Base-by-base conservation (phyloP, 1,284 basidiomycete genomes). In the Stygiomarasmius scandens region DNA sequence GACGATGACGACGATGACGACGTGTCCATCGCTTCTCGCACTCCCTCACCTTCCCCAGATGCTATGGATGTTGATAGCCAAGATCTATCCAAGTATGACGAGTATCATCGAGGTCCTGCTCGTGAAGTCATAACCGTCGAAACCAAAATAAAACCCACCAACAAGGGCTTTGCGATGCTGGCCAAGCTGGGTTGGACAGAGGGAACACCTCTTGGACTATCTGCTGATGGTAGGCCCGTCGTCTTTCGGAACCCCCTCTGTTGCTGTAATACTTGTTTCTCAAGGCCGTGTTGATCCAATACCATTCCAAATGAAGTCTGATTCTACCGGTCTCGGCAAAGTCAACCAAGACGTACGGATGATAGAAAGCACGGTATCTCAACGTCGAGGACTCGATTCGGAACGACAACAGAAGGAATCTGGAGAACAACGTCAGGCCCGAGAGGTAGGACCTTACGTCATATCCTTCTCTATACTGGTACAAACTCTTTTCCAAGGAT, bases 291-390 rank as follows among this genome's bases (percentile, higher is more conserved):
- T 89, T 52, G 90, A 93, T 49, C 91, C 91, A 1, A 77, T 93
- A 29, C 90, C 91, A 4, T 93, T 93, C 68, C 78, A 86, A 57
- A 76, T 91, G 63, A 92, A 93, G 70, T 79, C 79, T 36, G 91
- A 93, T 66, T 75, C 82, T 47, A 89, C 87, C 23, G 91, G 91
- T 9, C 77, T 93, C 10, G 91, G 91, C 19, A 93, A 92, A 67
- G 78, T 78, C 3, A 86, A 70, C 56, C 89, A 91, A 67, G 91
- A 93, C 68, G 81, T 87, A 48, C 82, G 83, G 43, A 88, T 92
- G 84, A 89, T 92, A 55, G 90, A 92, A 67, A 85, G 86, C 0
- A 92, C 91, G 2, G 90, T 92, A 23, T 86, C 90, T 5, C 88
- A 91, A 64, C 83, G 91, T 22, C 84, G 90, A 14, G 86, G 76